These are phyloP conservation scores for Monilinia fructicola DNA, from an alignment of 2,329 filamentous ascomycete genomes.

Conservation along the genomic window DNA sequence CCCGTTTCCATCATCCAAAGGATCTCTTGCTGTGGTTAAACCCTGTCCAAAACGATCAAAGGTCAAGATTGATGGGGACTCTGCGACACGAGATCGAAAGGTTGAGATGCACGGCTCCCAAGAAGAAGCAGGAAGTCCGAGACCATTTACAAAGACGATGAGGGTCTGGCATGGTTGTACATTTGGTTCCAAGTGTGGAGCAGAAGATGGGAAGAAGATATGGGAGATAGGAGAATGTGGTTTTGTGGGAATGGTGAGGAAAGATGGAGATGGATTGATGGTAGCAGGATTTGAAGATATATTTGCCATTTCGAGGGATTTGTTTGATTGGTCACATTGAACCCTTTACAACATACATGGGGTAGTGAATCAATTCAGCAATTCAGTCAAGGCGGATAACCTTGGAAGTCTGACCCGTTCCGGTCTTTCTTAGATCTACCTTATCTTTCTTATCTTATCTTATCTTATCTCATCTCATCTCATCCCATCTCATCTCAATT, in stretches of 20 bases:
- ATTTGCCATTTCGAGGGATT: neutral
- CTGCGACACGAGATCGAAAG: slow-evolving; percentile 27
- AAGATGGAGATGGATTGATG: slow-evolving; percentile 11
- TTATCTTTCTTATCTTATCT: slow-evolving; percentile 14
- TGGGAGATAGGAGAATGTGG: slow-evolving; percentile 39
- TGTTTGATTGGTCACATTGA: neutral
- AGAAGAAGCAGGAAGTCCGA: slow-evolving; percentile 36
- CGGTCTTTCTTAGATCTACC: neutral
- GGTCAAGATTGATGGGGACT: slow-evolving; percentile 39
- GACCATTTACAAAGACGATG: slow-evolving; percentile 40
- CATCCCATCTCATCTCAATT: neutral
- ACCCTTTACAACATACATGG: neutral
- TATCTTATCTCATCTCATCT: too few relatives aligned
- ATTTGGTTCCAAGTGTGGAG: slow-evolving; percentile 25
- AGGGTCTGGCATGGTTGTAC: slow-evolving; percentile 26
- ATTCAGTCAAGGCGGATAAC: slow-evolving; percentile 7
- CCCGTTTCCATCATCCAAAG: slow-evolving; percentile 34
- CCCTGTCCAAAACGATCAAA: slow-evolving; percentile 41
- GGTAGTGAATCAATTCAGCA: slow-evolving; percentile 1
- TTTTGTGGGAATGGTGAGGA: slow-evolving; percentile 38
- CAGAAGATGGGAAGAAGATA: slow-evolving; percentile 32
- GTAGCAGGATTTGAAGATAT: neutral
- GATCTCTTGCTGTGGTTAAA: slow-evolving; percentile 33
- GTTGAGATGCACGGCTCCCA: slow-evolving; percentile 38
- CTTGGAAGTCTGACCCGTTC: neutral